Conservation (phyloP, 257 asterid genomes). For the Perilla frutescens region DNA sequence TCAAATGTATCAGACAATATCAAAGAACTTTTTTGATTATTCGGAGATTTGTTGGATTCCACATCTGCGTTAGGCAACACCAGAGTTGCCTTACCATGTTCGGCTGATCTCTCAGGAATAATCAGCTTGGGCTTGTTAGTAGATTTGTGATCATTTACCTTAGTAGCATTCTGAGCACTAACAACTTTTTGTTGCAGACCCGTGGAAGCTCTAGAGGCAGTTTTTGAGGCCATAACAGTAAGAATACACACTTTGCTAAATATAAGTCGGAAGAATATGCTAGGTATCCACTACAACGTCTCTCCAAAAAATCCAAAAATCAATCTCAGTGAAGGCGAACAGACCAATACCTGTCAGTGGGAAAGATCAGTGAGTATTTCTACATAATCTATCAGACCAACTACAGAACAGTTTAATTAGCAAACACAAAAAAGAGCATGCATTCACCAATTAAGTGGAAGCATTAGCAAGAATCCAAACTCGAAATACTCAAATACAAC, state of each 20-base stretch:
- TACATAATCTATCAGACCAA: constrained; percentile 18
- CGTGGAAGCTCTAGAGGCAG: constrained; percentile 45
- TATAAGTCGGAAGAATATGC: constrained; percentile 21
- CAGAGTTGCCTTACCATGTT: constrained; percentile 25
- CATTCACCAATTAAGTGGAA: background rate
- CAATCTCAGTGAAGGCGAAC: constrained; percentile 7
- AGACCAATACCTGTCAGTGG: constrained; percentile 26
- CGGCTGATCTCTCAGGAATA: constrained; percentile 37
- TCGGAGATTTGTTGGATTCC: constrained; percentile 31
- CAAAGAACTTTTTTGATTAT: constrained; percentile 4
- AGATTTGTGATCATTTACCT: constrained; percentile 40
- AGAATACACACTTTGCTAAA: constrained; percentile 19
- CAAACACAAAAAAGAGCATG: background rate
- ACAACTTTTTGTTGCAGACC: constrained; percentile 43
- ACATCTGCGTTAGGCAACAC: constrained; percentile 22
- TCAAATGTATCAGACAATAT: constrained; percentile 35
- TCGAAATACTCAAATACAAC: background rate
- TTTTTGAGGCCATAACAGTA: constrained; percentile 61
- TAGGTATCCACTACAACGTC: background rate
- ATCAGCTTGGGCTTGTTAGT: constrained; percentile 41
- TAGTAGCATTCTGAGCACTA: constrained; percentile 39
- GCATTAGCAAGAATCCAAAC: background rate
- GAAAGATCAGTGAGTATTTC: constrained; percentile 6
- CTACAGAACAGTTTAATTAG: constrained; percentile 4
- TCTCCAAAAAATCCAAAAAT: constrained; percentile 1